phyloP scores from a whole-genome alignment of 768 basidiomycete genomes.

The Tulasnella sp. region DNA sequence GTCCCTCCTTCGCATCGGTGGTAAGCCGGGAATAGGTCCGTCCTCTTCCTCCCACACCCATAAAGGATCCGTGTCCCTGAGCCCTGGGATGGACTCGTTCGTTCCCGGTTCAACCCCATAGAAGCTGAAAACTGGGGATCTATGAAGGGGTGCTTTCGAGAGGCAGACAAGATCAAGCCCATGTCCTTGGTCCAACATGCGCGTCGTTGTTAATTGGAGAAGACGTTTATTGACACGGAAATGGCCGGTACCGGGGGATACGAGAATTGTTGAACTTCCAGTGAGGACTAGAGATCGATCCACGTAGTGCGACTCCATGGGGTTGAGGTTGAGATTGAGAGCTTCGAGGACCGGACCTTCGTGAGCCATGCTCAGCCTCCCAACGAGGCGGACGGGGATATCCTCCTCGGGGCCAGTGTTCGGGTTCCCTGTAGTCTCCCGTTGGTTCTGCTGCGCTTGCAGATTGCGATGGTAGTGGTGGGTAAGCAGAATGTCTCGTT shows the following conservation, averaged over 20 bases:
- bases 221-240: conserved; percentile 89
- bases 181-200: conserved; percentile 92
- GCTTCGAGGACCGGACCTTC: conserved; percentile 96
- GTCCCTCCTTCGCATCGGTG: conserved; percentile 32
- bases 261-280: conserved; percentile 73
- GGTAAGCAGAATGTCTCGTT: conserved; percentile 82
- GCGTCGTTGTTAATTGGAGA: conserved; percentile 84
- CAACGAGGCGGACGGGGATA: conserved; percentile 68
- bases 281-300: conserved; percentile 91
- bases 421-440: background rate
- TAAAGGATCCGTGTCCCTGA: conserved; percentile 59
- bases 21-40: conserved; percentile 30
- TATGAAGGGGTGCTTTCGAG: conserved; percentile 87
- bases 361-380: conserved; percentile 77
- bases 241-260: conserved; percentile 92
- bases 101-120: conserved; percentile 40
- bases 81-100: conserved; percentile 31
- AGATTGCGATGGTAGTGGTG: conserved; percentile 77
- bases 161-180: conserved; percentile 82
- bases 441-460: conserved; percentile 2
- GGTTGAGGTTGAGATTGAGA: conserved; percentile 86
- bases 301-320: conserved; percentile 90
- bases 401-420: conserved; percentile 31
- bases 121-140: conserved; percentile 91
- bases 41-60: conserved; percentile 65